Conservation (phyloP, 805 yeast species). For the Clavispora santaluciae region DNA sequence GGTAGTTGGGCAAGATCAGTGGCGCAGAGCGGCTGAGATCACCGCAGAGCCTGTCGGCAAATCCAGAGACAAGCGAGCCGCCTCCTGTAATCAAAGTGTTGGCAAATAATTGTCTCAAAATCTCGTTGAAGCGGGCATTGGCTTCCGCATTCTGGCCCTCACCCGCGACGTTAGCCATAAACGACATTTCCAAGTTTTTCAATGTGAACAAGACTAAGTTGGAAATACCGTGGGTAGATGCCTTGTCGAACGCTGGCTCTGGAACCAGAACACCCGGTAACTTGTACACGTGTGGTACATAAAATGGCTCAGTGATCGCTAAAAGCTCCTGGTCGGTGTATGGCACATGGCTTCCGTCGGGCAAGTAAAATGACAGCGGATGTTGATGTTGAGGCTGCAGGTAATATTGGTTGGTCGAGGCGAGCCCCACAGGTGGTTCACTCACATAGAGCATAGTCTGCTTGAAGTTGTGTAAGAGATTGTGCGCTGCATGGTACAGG, state of each 20-base stretch:
- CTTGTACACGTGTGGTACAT: conserved; percentile 55
- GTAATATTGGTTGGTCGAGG: conserved; percentile 12
- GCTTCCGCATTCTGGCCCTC: conserved; percentile 21
- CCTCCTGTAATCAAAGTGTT: conserved; percentile 61
- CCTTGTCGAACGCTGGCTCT: conserved; percentile 38
- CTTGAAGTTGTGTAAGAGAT: conserved; percentile 34
- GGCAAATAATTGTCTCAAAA: conserved; percentile 31
- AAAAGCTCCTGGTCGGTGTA: conserved; percentile 41
- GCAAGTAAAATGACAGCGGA: conserved; percentile 46
- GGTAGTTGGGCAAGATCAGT: conserved; percentile 43
- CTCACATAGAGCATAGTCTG: conserved; percentile 23
- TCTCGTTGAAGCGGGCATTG: conserved; percentile 32
- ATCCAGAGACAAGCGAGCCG: conserved; percentile 49
- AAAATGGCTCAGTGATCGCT: conserved; percentile 60
- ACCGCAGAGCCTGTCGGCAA: conserved; percentile 49
- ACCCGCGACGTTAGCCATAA: conserved; percentile 23
- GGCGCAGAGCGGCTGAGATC: conserved; percentile 47
- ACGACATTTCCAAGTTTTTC: conserved; percentile 31
- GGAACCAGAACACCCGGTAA: conserved; percentile 32
- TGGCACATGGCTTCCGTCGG: conserved; percentile 44
- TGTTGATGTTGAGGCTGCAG: conserved; percentile 19
- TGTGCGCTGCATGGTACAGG: conserved; percentile 32
- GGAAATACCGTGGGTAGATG: conserved; percentile 47
- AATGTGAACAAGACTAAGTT: conserved; percentile 32
- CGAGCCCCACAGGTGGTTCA: conserved; percentile 17